Evolutionary conservation across 176 grass and related monocot genomes (phyloP).

Genomic region (Pharus latifolius): DNA sequence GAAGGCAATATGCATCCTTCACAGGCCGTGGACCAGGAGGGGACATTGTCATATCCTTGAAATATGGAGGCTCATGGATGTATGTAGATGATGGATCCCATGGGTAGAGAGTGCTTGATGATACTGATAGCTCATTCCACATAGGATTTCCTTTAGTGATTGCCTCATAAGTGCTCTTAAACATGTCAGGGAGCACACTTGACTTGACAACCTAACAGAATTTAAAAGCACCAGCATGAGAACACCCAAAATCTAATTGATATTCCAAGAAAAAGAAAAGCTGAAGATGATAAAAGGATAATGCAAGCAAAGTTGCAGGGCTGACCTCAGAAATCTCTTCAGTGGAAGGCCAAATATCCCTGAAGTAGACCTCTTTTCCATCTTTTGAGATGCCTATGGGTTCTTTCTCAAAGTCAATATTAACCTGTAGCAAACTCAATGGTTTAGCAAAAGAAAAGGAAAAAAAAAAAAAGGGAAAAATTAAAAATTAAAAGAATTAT

Average conservation of each 20-base stretch:
- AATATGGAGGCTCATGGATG: constrained; percentile 98
- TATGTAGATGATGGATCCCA: constrained; percentile 89
- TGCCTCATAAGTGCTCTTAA: constrained; percentile 73
- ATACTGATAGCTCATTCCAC: constrained; percentile 85
- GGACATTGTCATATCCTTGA: constrained; percentile 93
- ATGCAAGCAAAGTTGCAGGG: neutral
- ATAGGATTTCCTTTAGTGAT: constrained; percentile 97
- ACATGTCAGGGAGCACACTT: constrained; percentile 96
- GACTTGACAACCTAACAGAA: constrained; percentile 78
- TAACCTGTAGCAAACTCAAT: constrained; percentile 44
- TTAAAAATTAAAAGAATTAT: neutral
- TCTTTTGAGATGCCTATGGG: constrained; percentile 79
- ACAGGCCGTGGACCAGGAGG: constrained; percentile 85
- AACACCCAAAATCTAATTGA: neutral
- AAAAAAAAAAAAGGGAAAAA: neutral
- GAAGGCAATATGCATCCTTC: constrained; percentile 92
- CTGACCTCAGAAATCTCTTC: constrained; percentile 77
- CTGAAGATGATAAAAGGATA: neutral
- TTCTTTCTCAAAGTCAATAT: constrained; percentile 97
- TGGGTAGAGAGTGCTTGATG: constrained; percentile 71
- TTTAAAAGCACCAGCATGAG: constrained; percentile 13
- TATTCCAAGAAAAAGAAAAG: neutral
- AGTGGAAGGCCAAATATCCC: constrained; percentile 78
- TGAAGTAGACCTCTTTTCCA: constrained; percentile 89
- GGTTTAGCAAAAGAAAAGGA: neutral